These are phyloP conservation scores for Diaporthe vaccinii DNA, from an alignment of 2,329 filamentous ascomycete genomes.

Conservation along the genomic window DNA sequence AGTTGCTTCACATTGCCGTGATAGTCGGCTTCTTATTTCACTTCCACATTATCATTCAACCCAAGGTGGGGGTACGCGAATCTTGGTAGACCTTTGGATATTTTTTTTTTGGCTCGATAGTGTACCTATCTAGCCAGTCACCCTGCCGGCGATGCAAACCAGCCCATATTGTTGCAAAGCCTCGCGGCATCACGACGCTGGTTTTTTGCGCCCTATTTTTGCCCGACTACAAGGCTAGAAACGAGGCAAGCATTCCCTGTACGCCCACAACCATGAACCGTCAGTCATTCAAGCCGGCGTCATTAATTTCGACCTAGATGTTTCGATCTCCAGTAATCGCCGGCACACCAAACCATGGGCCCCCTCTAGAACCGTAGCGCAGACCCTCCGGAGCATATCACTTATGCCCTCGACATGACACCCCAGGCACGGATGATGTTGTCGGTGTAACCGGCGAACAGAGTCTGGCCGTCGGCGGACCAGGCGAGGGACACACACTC, in stretches of 20 bases:
- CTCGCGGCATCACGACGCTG: conserved; percentile 39
- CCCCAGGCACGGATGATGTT: conserved; percentile 99
- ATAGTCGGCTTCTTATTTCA: neutral
- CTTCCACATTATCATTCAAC: neutral
- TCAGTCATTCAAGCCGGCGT: conserved; percentile 40
- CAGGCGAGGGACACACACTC: conserved; percentile 98
- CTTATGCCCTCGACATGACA: conserved; percentile 93
- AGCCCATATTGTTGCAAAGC: conserved; percentile 36
- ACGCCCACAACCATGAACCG: conserved; percentile 52
- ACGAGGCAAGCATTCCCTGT: conserved; percentile 52
- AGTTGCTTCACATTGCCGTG: neutral
- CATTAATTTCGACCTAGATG: conserved; percentile 34
- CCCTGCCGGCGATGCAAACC: conserved; percentile 37
- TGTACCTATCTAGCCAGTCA: conserved; percentile 37
- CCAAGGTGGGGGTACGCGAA: neutral
- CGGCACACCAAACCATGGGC: conserved; percentile 39
- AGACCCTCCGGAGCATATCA: conserved; percentile 36
- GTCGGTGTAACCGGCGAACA: conserved; percentile 99
- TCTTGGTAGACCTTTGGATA: conserved; percentile 27
- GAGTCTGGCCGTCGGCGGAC: conserved; percentile 97
- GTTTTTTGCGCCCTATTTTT: conserved; percentile 46
- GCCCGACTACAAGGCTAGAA: conserved; percentile 51
- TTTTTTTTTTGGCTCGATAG: conserved; percentile 42
- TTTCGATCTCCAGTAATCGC: conserved; percentile 42
- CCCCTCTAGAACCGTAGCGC: conserved; percentile 1